Percentiles rank a stretch among this genome's conserved stretches.
Evolutionary conservation across 306 rosid genomes (phyloP).

Genomic region (Lathyrus aphaca): DNA sequence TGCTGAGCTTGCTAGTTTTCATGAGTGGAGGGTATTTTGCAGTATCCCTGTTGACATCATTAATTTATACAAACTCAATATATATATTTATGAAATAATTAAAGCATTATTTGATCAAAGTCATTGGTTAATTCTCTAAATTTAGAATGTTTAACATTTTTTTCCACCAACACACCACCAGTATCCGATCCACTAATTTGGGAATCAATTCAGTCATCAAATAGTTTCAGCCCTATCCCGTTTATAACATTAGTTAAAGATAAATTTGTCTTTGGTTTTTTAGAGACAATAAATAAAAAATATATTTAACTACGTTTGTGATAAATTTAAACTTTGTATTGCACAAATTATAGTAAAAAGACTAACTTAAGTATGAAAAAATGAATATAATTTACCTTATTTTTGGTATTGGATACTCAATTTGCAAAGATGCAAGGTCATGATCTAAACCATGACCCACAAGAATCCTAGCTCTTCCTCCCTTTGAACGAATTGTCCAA

Average conservation of each 20-base stretch:
- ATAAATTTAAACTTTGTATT: too few relatives aligned
- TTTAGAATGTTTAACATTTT: background rate
- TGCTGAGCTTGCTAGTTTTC: constrained; percentile 97
- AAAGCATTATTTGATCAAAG: background rate
- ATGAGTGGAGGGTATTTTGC: constrained; percentile 94
- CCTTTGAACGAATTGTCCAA: constrained; percentile 73
- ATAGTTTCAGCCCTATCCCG: too few relatives aligned
- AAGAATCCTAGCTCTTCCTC: constrained; percentile 78
- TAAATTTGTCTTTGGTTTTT: too few relatives aligned
- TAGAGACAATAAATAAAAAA: too few relatives aligned
- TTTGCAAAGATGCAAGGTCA: constrained; percentile 78
- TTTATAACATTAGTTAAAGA: too few relatives aligned
- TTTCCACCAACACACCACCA: too few relatives aligned
- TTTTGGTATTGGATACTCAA: constrained; percentile 65
- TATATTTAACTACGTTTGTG: too few relatives aligned
- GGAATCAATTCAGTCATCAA: too few relatives aligned
- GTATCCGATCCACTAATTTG: too few relatives aligned
- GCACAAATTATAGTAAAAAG: background rate
- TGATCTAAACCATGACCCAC: constrained; percentile 88
- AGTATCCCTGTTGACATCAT: constrained; percentile 64
- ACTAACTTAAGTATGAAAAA: background rate
- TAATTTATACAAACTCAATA: background rate
- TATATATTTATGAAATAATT: background rate
- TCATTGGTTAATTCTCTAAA: background rate
- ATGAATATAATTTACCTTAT: constrained; percentile 53